Percentiles rank a stretch among this genome's conserved stretches.
Evolutionary conservation across 306 rosid genomes (phyloP).

Genomic region (Ormosia emarginata): DNA sequence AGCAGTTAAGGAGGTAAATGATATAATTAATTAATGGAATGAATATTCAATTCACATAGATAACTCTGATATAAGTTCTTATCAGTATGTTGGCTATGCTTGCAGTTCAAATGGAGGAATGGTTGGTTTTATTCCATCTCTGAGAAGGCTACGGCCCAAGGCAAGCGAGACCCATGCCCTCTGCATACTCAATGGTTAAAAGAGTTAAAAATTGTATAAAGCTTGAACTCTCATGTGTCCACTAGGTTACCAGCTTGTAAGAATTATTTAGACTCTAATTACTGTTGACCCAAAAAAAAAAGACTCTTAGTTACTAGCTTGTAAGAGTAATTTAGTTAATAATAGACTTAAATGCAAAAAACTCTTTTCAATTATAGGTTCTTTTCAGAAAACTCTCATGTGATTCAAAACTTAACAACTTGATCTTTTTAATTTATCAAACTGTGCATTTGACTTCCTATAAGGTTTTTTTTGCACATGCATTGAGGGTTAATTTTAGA

Average conservation of each 20-base stretch:
- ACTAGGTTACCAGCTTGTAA: background rate
- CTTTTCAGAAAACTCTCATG: too few relatives aligned
- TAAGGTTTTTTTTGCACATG: too few relatives aligned
- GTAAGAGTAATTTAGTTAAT: background rate
- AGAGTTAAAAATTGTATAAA: slow-evolving; percentile 63
- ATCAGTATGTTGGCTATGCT: slow-evolving; percentile 10
- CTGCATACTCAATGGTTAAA: slow-evolving; percentile 79
- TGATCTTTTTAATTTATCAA: too few relatives aligned
- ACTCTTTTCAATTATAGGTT: too few relatives aligned
- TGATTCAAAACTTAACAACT: background rate
- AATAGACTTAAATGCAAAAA: too few relatives aligned
- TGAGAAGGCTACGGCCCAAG: slow-evolving; percentile 61
- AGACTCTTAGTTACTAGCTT: background rate
- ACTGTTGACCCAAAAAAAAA: background rate
- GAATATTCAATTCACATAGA: background rate
- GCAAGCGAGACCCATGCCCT: slow-evolving; percentile 87
- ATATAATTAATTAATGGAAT: background rate
- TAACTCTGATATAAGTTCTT: background rate
- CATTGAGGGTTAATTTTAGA: too few relatives aligned
- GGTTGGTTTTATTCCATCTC: slow-evolving; percentile 87
- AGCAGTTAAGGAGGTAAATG: slow-evolving; percentile 89
- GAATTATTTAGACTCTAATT: background rate
- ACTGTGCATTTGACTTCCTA: too few relatives aligned
- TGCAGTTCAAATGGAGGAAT: slow-evolving; percentile 96
- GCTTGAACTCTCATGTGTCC: background rate